Evolutionary conservation across 768 basidiomycete genomes (phyloP), one percentile per base, ranked within the genome.

Genomic region (Phlebiopsis gigantea): DNA sequence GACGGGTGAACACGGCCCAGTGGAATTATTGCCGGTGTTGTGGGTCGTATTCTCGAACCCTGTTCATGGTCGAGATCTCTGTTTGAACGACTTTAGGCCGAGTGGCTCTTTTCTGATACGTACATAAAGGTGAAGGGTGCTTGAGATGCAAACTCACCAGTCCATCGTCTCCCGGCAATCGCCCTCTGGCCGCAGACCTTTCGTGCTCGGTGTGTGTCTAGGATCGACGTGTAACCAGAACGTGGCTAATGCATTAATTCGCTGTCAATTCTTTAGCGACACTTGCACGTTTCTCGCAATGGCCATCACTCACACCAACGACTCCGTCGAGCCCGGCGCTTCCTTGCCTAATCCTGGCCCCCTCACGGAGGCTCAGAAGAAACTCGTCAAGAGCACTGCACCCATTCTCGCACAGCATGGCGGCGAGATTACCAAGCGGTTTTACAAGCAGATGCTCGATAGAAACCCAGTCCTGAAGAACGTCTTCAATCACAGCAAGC

Each of bases 401-500:
- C 61, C 63, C 41, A 42, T 66, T 1, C 61, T 66, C 21, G 63
- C 55, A 17, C 55, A 60, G 24, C 63, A 66, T 31, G 65, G 65
- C n/a, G 47, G 44, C 0, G 58, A 55, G 12, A 64, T 66, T 58
- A 63, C 65, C 1, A 55, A 25, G 5, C 63, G 46, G 15, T 64
- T 66, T 49, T 66, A 66, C 55, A 61, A 61, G 49, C 52, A 60
- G 50, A 64, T 66, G 63, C 54, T 66, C 19, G 58, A 57, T 2
- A 57, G 52, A 8, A 29, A 63, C 26, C 61, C 65, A 24, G 58
- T 59, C 7, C 60, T 66, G n/a, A 30, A 56, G 28, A 62, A 64
- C 46, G 47, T 64, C 26, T 66, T 66, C 60, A 64, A 62, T 55
- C 59, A 60, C 46, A 61, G 57, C 58, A 62, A 62, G 50, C 65